These are phyloP conservation scores for Balakata baccata DNA, from an alignment of 345 rosid genomes.

Conservation along the genomic window DNA sequence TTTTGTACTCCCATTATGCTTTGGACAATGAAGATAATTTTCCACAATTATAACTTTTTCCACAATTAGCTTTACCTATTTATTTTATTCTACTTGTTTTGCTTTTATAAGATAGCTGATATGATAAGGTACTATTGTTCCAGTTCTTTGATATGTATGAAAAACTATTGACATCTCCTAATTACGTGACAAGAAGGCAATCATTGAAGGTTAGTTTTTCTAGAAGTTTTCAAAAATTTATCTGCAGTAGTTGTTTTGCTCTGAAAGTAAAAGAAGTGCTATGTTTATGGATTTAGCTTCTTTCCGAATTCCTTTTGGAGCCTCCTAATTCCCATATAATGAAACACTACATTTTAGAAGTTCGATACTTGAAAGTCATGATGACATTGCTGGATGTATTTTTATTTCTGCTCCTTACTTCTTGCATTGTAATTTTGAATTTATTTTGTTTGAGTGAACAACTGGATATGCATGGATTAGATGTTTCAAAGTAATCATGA, in stretches of 20 bases:
- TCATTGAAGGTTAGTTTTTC: conserved; percentile 74
- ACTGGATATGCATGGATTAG: neutral
- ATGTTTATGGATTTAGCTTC: conserved; percentile 57
- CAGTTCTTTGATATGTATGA: conserved; percentile 91
- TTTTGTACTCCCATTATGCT: neutral
- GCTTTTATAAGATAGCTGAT: conserved; percentile 10
- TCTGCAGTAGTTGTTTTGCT: conserved; percentile 4
- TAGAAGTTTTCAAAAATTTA: conserved; percentile 2
- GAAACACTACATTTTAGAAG: conserved; percentile 91
- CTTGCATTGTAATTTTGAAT: neutral
- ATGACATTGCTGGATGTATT: conserved; percentile 82
- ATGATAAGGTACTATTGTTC: conserved; percentile 32
- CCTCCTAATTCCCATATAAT: conserved; percentile 76
- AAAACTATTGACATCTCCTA: conserved; percentile 76
- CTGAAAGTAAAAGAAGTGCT: conserved; percentile 7
- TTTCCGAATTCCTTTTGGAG: conserved; percentile 91
- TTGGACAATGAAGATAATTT: conserved; percentile 1
- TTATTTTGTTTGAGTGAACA: conserved; percentile 13
- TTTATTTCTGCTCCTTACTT: neutral
- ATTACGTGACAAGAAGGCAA: conserved; percentile 96
- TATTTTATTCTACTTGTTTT: neutral
- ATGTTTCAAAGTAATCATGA: neutral
- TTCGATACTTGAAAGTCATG: conserved; percentile 82
- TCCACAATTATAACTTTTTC: conserved; percentile 1
- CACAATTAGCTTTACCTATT: conserved; percentile 7